Percentiles rank a stretch among this genome's conserved stretches.
Conservation (phyloP, 177 flowering plant genomes). For the Telopea speciosissima region DNA sequence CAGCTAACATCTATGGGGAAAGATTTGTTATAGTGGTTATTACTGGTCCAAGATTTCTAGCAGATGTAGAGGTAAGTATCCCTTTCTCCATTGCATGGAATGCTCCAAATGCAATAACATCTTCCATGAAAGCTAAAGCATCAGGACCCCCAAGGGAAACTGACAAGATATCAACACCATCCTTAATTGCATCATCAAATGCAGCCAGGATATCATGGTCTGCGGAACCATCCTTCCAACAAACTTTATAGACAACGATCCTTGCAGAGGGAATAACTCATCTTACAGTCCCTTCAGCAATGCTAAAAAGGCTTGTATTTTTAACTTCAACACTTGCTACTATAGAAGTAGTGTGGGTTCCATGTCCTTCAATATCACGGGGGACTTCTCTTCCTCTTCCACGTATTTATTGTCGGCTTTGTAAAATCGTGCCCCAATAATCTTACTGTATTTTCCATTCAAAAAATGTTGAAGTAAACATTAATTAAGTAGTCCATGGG, state of each 20-base stretch:
- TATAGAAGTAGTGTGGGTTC: conserved; percentile 48
- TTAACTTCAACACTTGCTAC: conserved; percentile 37
- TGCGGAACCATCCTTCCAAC: conserved; percentile 22
- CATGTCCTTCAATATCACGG: conserved; percentile 43
- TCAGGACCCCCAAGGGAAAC: conserved; percentile 28
- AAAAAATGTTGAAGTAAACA: too few species aligned
- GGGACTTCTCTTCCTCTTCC: neutral
- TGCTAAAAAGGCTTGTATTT: conserved; percentile 28
- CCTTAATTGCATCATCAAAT: conserved; percentile 51
- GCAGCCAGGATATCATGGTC: conserved; percentile 35
- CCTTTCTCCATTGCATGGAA: conserved; percentile 49
- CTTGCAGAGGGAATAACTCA: conserved; percentile 43
- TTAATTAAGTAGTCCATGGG: too few species aligned
- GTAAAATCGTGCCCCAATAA: too few species aligned
- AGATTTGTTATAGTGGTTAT: neutral
- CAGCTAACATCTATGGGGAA: conserved; percentile 8
- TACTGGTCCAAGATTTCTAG: neutral
- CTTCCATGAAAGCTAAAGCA: conserved; percentile 16
- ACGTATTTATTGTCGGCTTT: too few species aligned
- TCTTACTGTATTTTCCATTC: too few species aligned
- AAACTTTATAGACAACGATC: conserved; percentile 41
- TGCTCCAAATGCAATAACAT: conserved; percentile 36
- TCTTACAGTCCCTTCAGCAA: conserved; percentile 35
- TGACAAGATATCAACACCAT: conserved; percentile 49
- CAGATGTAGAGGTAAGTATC: conserved; percentile 33